Evolutionary conservation across 805 yeast species (phyloP), one percentile per base, ranked within the genome.

Genomic region (Tetrapisispora iriomotensis): DNA sequence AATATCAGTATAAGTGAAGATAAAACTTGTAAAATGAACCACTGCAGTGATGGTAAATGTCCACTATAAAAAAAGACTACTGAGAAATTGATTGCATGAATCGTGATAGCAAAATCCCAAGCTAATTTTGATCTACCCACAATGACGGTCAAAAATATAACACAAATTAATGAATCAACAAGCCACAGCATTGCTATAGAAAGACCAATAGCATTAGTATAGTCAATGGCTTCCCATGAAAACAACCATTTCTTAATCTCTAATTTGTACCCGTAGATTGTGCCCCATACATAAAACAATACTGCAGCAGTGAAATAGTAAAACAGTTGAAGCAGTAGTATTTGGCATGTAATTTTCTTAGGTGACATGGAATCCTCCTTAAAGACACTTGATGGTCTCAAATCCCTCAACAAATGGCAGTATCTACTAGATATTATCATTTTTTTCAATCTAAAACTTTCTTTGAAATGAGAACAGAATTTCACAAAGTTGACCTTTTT

Each of bases 31-130:
- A 87, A 61, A 17, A 74, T 56, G 90, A 96, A 85, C 97, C 97
- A 90, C 36, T 79, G 66, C 6, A 82, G 45, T 25, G 78, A 74
- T 0, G 98, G 98, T 45, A 90, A 72, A 23, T 70, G 67, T 0
- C 75, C 72, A 1, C 84, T 69, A 46, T 75, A 77, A 1, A 74
- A 43, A 76, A 84, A 77, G 0, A 77, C 84, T 3, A 85, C 77
- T 3, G 77, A 38, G 19, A 90, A 60, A 61, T 90, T 81, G 37
- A 92, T 72, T 18, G 82, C 75, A 60, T 92, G 96, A 13, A 90
- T 75, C 0, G 98, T 92, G n/a, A 90, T 55, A 9, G 95, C 96
- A 65, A 92, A 90, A 62, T 90, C 98, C 82, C 95, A 82, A 0
- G 96, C 97, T 36, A 90, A 65, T 58, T 90, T 92, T 30, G 95